Percentiles rank a stretch among this genome's conserved stretches.
Evolutionary conservation across 176 grass and related monocot species (phyloP).

Genomic region (Bothriochloa decipiens): DNA sequence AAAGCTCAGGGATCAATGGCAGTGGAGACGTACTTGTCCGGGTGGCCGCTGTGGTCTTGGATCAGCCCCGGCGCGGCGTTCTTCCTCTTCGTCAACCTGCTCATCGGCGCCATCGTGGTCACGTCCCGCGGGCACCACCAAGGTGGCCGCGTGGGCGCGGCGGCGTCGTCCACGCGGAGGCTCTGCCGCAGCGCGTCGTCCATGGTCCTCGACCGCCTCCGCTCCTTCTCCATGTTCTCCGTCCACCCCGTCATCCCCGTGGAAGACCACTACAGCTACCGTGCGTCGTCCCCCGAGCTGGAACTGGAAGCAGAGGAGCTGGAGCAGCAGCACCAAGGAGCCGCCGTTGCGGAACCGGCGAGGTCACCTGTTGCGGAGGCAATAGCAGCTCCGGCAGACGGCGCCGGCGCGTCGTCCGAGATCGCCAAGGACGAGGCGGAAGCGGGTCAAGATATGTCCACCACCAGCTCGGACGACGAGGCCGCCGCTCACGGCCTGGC

Average conservation of each 20-base stretch:
- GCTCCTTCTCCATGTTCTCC: constrained; percentile 42
- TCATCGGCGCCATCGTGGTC: constrained; percentile 34
- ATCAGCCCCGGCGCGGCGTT: constrained; percentile 31
- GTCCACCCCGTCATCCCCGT: no score
- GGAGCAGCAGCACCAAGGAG: background rate
- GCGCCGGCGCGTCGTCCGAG: background rate
- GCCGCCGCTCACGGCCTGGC: background rate
- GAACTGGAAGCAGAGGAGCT: background rate
- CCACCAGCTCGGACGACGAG: background rate
- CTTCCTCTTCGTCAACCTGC: constrained; percentile 46
- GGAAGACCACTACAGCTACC: background rate
- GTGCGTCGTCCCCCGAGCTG: background rate
- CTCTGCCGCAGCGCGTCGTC: constrained; percentile 52
- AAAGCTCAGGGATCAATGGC: background rate
- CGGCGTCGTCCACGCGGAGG: constrained; percentile 2
- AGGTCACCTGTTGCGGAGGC: background rate
- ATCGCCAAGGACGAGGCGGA: no score
- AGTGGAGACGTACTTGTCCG: background rate
- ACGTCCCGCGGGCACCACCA: background rate
- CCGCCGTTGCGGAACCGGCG: background rate
- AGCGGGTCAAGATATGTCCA: background rate
- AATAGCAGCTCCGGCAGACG: no score
- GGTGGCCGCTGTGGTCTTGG: constrained; percentile 39
- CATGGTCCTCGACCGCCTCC: constrained; percentile 35
- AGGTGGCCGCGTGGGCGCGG: background rate